A percentile compares a stretch with the other conserved stretches of the same genome.
These are phyloP conservation scores for Guadua angustifolia DNA, from an alignment of 176 grass and related monocot species.

Conservation along the genomic window DNA sequence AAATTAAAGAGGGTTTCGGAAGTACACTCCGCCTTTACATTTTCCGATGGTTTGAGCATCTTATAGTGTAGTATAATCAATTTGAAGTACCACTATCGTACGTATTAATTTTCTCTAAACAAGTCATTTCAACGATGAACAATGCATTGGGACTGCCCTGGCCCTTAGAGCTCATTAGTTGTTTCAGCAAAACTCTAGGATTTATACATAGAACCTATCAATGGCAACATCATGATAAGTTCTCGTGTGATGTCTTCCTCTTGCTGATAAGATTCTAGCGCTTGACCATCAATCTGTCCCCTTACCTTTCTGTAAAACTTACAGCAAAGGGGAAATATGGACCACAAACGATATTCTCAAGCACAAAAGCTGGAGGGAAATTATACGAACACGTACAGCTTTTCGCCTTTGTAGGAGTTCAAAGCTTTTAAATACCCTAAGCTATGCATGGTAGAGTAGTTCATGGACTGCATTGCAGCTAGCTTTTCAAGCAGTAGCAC, in stretches of 20 bases:
- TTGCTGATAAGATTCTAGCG: slow-evolving; percentile 23
- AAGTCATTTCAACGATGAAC: neutral
- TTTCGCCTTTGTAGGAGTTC: slow-evolving; percentile 52
- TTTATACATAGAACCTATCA: neutral
- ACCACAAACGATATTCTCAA: slow-evolving; percentile 46
- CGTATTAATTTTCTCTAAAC: neutral
- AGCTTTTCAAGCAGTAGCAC: neutral
- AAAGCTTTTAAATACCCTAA: slow-evolving; percentile 43
- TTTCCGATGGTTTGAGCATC: neutral
- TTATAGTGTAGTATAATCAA: neutral
- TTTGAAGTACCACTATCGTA: neutral
- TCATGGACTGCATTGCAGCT: slow-evolving; percentile 29
- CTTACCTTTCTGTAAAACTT: slow-evolving; percentile 30
- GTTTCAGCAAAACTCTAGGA: neutral
- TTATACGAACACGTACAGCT: slow-evolving; percentile 36
- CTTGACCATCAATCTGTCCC: slow-evolving; percentile 44
- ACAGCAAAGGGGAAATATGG: slow-evolving; percentile 11
- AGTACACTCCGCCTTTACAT: neutral
- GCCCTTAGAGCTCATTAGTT: neutral
- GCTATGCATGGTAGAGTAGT: slow-evolving; percentile 26
- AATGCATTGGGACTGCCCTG: no score
- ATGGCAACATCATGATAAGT: slow-evolving; percentile 46
- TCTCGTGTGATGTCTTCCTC: slow-evolving; percentile 36
- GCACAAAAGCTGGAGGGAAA: slow-evolving; percentile 35
- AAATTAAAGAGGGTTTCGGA: neutral